Base-by-base conservation (phyloP, 768 basidiomycete species). In the Lactifluus volemus region DNA sequence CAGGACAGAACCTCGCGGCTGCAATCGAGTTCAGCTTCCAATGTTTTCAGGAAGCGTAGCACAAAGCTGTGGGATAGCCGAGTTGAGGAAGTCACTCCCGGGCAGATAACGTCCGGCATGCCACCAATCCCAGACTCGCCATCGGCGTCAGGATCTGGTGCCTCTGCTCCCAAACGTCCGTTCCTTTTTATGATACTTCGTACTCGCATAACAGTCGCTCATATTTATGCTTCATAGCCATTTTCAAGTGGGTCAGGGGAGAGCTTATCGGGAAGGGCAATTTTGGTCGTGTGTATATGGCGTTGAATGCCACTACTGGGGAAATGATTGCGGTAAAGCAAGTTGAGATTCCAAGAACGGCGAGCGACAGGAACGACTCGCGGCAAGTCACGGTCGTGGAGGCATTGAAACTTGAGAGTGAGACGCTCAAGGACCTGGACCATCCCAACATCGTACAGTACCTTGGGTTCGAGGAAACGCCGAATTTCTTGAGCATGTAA, bases 291-390 rank as follows among this genome's bases (percentile, higher is more conserved):
- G 97, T 99, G 32, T 99, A 98, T 69, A 83, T 98, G 57, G 97
- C 92, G 17, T 77, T 98, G 60, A 98, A 98, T 71, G 92, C 91
- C 36, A 94, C 92, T 3, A 96, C 94, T 0, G 94, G 94, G 59
- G 95, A 98, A 74, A 96, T 98, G 92, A 94, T 98, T 68, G 97
- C 97, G 17, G 97, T 99, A 65, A 99, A 99, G 74, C 97, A 98
- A 74, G 97, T 99, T 50, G 97, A 98, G 72, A 82, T 95, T 60
- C 96, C 97, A 1, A 84, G 84, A 53, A 95, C 93, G 8, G 84
- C 85, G 17, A 92, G 89, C 68, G 97, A 99, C 74, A 90, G 88
- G 73, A 88, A 84, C 65, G 94, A 98, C 72, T 79, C 82, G 17
- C 82, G 94, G 36, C 94, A 96, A 67, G 77, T 82, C 57, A 83